Evolutionary conservation across 2,329 filamentous ascomycete genomes (phyloP).

Genomic region (Calonectria pseudoturangicola): DNA sequence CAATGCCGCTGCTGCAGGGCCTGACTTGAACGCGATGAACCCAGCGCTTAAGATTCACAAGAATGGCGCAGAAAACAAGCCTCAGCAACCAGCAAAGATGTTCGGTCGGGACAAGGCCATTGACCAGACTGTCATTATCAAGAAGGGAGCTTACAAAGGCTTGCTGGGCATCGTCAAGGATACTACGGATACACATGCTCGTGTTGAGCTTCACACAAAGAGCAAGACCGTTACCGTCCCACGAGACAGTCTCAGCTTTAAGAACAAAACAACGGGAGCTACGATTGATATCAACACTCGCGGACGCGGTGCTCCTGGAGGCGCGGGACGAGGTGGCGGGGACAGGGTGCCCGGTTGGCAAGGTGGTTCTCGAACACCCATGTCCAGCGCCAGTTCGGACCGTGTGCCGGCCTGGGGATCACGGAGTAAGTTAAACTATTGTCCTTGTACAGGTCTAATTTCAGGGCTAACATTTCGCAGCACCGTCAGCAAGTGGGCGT

Average conservation of each 20-base stretch:
- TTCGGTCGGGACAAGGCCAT: slow-evolving; percentile 89
- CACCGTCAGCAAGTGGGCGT: slow-evolving; percentile 73
- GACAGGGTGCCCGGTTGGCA: slow-evolving; percentile 75
- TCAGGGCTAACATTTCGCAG: slow-evolving; percentile 62
- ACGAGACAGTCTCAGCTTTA: slow-evolving; percentile 88
- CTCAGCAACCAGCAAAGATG: slow-evolving; percentile 80
- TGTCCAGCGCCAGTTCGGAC: slow-evolving; percentile 75
- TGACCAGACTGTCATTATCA: slow-evolving; percentile 93
- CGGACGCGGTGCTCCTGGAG: slow-evolving; percentile 66
- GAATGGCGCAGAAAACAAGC: slow-evolving; percentile 70
- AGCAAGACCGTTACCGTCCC: slow-evolving; percentile 91
- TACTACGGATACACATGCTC: slow-evolving; percentile 88
- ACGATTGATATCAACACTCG: slow-evolving; percentile 81
- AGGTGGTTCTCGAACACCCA: slow-evolving; percentile 81
- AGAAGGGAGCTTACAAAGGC: slow-evolving; percentile 92
- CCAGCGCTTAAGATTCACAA: slow-evolving; percentile 86
- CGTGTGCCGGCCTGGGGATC: slow-evolving; percentile 86
- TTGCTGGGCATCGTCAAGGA: slow-evolving; percentile 97
- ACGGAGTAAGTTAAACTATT: slow-evolving; percentile 75
- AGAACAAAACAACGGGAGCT: slow-evolving; percentile 87
- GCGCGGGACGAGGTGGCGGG: slow-evolving; percentile 66
- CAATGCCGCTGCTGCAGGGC: slow-evolving; percentile 75
- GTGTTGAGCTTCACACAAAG: slow-evolving; percentile 95
- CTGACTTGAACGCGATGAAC: slow-evolving; percentile 93
- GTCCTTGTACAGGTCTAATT: neutral